Conservation (phyloP, 1,284 basidiomycete genomes). For the Cutaneotrichosporon cyanovorans region DNA sequence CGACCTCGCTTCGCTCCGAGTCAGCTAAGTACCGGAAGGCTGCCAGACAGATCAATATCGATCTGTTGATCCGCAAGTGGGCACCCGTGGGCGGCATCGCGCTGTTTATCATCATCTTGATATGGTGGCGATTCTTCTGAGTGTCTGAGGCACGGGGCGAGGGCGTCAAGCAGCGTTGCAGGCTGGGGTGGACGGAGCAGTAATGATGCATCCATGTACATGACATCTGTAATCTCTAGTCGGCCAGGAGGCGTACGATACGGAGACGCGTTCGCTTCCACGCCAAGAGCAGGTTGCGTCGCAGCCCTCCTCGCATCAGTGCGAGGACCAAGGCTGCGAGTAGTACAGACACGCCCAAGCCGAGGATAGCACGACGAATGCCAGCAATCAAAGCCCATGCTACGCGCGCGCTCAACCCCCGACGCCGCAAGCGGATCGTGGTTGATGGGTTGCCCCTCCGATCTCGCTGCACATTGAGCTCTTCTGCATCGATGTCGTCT, state of each 20-base stretch:
- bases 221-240: not conserved
- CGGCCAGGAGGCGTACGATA: constrained; percentile 5
- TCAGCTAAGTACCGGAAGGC: constrained; percentile 97
- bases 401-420: constrained; percentile 25
- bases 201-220: not conserved
- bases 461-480: constrained; percentile 21
- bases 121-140: constrained; percentile 79
- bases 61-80: constrained; percentile 91
- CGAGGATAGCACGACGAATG: constrained; percentile 31
- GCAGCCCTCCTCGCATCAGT: constrained; percentile 30
- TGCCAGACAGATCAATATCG: constrained; percentile 86
- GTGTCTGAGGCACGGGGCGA: too few species aligned
- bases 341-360: constrained; percentile 27
- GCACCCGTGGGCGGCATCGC: constrained; percentile 78
- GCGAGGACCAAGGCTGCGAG: constrained; percentile 23
- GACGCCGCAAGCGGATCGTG: constrained; percentile 15
- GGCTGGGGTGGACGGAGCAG: not conserved
- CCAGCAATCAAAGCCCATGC: constrained; percentile 29
- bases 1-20: constrained; percentile 93
- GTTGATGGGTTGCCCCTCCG: constrained; percentile 13
- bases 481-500: constrained; percentile 32
- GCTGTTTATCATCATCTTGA: constrained; percentile 71
- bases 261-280: constrained; percentile 7
- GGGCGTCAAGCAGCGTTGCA: not conserved
- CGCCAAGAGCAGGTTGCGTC: constrained; percentile 5